These are phyloP conservation scores for Syzygium aqueum DNA, from an alignment of 345 rosid species.

Conservation along the genomic window DNA sequence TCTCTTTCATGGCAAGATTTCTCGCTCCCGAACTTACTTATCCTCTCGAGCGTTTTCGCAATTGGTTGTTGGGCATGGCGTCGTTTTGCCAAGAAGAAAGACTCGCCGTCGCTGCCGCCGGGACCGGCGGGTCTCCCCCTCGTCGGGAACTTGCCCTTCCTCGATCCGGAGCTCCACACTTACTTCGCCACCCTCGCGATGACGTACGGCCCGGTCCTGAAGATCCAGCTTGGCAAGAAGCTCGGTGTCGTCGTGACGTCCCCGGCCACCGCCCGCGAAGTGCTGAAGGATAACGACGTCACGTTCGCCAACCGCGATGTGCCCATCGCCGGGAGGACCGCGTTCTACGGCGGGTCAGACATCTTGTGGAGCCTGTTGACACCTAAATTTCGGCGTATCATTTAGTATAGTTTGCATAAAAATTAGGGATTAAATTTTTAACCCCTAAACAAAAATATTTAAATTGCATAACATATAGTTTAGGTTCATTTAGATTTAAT, in stretches of 20 bases:
- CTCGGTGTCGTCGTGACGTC: slow-evolving; percentile 25
- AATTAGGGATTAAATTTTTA: no score
- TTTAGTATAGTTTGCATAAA: no score
- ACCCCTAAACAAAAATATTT: no score
- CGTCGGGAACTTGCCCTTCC: slow-evolving; percentile 38
- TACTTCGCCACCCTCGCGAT: slow-evolving; percentile 21
- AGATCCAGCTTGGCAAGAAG: slow-evolving; percentile 29
- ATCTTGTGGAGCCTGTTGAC: slow-evolving; percentile 15
- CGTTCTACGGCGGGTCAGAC: slow-evolving; percentile 24
- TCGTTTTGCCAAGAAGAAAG: neutral
- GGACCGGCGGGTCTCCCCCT: slow-evolving; percentile 43
- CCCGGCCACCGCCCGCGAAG: slow-evolving; percentile 23
- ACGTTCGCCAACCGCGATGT: slow-evolving; percentile 35
- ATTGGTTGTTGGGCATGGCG: neutral
- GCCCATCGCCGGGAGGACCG: slow-evolving; percentile 7
- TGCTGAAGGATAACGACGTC: slow-evolving; percentile 33
- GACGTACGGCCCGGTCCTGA: slow-evolving; percentile 31
- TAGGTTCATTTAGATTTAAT: no score
- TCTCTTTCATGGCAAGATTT: neutral
- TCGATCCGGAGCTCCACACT: slow-evolving; percentile 33
- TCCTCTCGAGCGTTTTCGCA: neutral
- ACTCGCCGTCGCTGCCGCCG: slow-evolving; percentile 14
- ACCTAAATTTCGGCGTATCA: no score
- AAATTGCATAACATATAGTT: no score
- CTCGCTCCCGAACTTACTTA: neutral